A percentile compares a stretch with the other conserved stretches of the same genome.
Conservation (phyloP, 2,329 filamentous ascomycete genomes). For the Claviceps monticola region DNA sequence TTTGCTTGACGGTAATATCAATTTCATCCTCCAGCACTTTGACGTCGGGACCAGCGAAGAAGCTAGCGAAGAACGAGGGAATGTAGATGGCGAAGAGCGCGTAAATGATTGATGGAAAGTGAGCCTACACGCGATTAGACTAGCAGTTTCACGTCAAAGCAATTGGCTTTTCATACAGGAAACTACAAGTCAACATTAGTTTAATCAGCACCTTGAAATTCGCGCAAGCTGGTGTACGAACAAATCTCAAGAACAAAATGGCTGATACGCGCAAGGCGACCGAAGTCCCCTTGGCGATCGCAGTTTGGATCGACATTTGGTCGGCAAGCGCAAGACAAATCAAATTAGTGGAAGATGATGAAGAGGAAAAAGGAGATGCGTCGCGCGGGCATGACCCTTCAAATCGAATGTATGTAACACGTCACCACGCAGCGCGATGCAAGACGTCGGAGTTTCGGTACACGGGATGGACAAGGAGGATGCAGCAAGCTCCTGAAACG, state of each 20-base stretch:
- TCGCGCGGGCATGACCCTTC: not conserved
- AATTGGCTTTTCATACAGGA: constrained; percentile 16
- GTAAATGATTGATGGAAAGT: constrained; percentile 39
- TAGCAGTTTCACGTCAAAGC: not conserved
- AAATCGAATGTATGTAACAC: not conserved
- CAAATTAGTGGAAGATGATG: not conserved
- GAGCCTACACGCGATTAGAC: constrained; percentile 16
- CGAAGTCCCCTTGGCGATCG: constrained; percentile 21
- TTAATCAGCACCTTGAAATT: not conserved
- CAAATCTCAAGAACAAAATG: constrained; percentile 24
- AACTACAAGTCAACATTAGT: constrained; percentile 16
- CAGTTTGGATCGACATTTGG: constrained; percentile 14
- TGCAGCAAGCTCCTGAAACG: not conserved
- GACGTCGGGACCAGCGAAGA: constrained; percentile 41
- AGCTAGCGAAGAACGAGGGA: constrained; percentile 47
- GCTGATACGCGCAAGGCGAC: constrained; percentile 22
- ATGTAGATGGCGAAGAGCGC: constrained; percentile 53
- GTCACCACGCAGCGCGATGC: not conserved
- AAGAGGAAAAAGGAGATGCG: not conserved
- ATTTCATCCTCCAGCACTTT: constrained; percentile 47
- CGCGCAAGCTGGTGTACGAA: constrained; percentile 11
- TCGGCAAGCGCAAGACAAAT: not conserved
- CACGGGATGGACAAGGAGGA: not conserved
- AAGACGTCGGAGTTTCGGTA: not conserved
- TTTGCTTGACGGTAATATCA: constrained; percentile 39